Conservation (phyloP, 352 stramenopile genomes). For the Globisporangium okanoganense region DNA sequence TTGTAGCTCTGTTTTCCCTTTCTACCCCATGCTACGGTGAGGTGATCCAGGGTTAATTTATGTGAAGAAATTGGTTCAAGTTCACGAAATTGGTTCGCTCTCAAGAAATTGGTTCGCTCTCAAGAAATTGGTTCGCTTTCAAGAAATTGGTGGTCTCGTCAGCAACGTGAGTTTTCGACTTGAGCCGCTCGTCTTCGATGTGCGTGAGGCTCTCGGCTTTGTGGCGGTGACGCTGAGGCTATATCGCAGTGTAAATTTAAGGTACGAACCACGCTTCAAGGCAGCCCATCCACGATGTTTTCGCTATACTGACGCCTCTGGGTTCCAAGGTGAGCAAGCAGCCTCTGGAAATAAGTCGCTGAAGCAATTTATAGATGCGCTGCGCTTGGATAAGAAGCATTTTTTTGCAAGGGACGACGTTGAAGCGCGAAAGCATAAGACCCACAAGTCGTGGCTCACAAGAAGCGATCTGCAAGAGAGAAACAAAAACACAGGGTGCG, state of each 20-base stretch:
- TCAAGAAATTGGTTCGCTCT: too few relatives aligned
- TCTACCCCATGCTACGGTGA: too few relatives aligned
- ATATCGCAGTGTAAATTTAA: neutral
- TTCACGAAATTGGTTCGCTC: neutral
- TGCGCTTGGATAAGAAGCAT: neutral
- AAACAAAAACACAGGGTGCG: neutral
- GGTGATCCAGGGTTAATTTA: too few relatives aligned
- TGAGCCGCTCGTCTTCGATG: too few relatives aligned
- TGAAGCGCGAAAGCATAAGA: neutral
- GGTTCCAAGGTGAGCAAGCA: neutral
- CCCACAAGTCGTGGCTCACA: neutral
- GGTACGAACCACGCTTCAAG: neutral
- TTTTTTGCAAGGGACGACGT: neutral
- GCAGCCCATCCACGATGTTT: neutral
- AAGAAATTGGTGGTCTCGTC: neutral
- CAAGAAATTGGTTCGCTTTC: too few relatives aligned
- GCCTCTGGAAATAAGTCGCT: neutral
- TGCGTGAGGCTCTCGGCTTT: too few relatives aligned
- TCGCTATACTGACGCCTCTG: neutral
- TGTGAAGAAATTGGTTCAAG: too few relatives aligned
- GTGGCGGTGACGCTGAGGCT: neutral
- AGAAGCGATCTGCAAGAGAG: neutral
- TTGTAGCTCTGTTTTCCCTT: too few relatives aligned
- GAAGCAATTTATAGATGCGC: neutral
- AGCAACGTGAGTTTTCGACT: neutral